These are phyloP conservation scores for Recurvomyces mirabilis DNA, from an alignment of 495 filamentous ascomycete species.

Conservation along the genomic window DNA sequence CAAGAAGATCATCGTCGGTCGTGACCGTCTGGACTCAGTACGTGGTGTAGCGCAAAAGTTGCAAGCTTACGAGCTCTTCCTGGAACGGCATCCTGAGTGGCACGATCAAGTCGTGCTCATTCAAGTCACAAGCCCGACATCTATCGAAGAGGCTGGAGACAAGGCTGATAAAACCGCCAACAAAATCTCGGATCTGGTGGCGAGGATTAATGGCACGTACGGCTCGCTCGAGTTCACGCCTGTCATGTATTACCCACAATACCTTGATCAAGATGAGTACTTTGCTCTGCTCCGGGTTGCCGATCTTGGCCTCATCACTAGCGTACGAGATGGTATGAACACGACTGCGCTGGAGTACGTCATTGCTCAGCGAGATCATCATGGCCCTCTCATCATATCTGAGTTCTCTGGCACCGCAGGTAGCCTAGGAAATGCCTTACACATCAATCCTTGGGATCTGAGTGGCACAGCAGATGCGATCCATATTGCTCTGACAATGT, in stretches of 20 bases:
- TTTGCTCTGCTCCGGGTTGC: constrained; percentile 78
- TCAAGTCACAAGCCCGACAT: constrained; percentile 83
- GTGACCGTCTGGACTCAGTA: constrained; percentile 80
- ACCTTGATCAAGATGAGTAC: constrained; percentile 76
- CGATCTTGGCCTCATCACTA: constrained; percentile 83
- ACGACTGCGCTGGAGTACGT: constrained; percentile 90
- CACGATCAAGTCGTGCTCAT: constrained; percentile 84
- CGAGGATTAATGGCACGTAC: constrained; percentile 79
- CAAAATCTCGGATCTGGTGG: constrained; percentile 76
- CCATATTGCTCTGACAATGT: constrained; percentile 65
- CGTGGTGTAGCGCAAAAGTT: constrained; percentile 86
- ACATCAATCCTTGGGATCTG: constrained; percentile 91
- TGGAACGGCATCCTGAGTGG: constrained; percentile 81
- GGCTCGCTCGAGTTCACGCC: constrained; percentile 77
- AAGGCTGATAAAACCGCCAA: constrained; percentile 56
- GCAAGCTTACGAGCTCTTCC: constrained; percentile 80
- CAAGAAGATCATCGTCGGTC: constrained; percentile 88
- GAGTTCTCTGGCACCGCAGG: constrained; percentile 93
- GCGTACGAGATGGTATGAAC: constrained; percentile 92
- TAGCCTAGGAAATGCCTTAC: constrained; percentile 69
- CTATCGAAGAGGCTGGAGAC: constrained; percentile 60
- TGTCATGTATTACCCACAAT: constrained; percentile 86
- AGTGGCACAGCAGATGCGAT: constrained; percentile 70
- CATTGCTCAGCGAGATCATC: constrained; percentile 72
- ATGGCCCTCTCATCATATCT: constrained; percentile 80